Evolutionary conservation across 495 filamentous ascomycete species (phyloP), one percentile per base, ranked within the genome.

Genomic region (Daldinia bambusicola): DNA sequence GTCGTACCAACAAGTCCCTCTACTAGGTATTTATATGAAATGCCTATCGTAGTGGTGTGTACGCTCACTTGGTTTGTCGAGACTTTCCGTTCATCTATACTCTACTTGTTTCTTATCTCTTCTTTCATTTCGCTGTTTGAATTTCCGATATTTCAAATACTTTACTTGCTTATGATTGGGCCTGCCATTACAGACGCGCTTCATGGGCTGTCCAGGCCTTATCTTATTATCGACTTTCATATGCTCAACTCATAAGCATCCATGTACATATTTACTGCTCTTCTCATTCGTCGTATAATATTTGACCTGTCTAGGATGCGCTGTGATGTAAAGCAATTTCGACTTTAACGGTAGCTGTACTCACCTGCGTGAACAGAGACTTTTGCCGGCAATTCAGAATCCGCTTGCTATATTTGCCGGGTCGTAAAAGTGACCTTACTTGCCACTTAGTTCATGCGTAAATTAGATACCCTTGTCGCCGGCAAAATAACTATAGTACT

Each of bases 381-480:
- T 37, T 69, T 76, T 74, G 66, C 74, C 75, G 74, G 63, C 6
- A 61, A 69, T 18, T 26, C 62, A 71, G 18, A 22, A 66, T 52
- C 56, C 61, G 31, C 26, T 10, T 61, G 52, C 65, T 34, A 56
- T 60, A 74, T 66, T 65, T 72, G 69, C 74, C 74, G 74, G 52
- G 38, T 40, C 18, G 32, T 61, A 63, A 36, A 53, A 70, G 57
- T 12, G 9, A 70, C 31, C 36, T 51, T 18, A 48, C 55, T 55
- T 71, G 43, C 51, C 68, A 57, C 64, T 65, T 57, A 73, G 62
- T 52, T 31, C 58, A 62, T 59, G 48, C 12, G 41, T 20, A 22
- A 66, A 59, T 74, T 74, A 74, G 62, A 74, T 56, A 14, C 41
- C 66, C 72, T 71, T 77, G 65, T 71, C 55, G 7, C 75, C 65